Evolutionary conservation across 2,329 filamentous ascomycete genomes (phyloP), one percentile per base, ranked within the genome.

Genomic region (Apiospora pterosperma): DNA sequence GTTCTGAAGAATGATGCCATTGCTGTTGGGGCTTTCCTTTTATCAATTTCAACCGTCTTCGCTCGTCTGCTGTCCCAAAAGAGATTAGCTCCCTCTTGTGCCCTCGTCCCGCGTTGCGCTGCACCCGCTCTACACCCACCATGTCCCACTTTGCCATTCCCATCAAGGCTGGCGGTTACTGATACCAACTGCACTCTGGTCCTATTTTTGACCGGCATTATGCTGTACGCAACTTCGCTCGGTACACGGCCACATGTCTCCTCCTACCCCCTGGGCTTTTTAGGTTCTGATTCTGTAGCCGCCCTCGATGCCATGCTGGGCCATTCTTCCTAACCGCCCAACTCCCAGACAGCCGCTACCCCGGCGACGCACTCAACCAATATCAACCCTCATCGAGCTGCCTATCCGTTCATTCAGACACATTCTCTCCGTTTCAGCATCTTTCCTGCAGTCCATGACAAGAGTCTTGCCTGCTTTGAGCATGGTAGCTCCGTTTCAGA

Each of bases 371-470:
- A 69, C 72, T 55, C 74, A 80, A 78, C 84, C 84, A 86, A 85
- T 86, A 79, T 82, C 78, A 77, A 77, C 74, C 74, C 76, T 76
- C 77, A 75, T 70, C 80, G 75, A 68, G 67, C 72, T 67, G 69
- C 71, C 75, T 71, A 76, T 78, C 76, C 74, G 75, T 71, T 73
- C 71, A 70, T 81, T 82, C 76, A 79, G 82, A 85, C 76, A 85
- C 84, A 80, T 76, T 67, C 75, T 74, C 74, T 71, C 69, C 73
- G 84, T 87, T 86, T 86, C 84, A 85, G 78, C 75, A 74, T 75
- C 73, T 68, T 68, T 73, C 69, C 72, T 72, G 72, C 71, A 69
- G 70, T 72, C 69, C 66, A 69, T 74, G 71, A 68, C 73, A 69
- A 71, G 75, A 68, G 74, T 75, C 48, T 63, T 64, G 68, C 70